Evolutionary conservation across 768 basidiomycete genomes (phyloP).

Genomic region (Gymnopilus junonius): DNA sequence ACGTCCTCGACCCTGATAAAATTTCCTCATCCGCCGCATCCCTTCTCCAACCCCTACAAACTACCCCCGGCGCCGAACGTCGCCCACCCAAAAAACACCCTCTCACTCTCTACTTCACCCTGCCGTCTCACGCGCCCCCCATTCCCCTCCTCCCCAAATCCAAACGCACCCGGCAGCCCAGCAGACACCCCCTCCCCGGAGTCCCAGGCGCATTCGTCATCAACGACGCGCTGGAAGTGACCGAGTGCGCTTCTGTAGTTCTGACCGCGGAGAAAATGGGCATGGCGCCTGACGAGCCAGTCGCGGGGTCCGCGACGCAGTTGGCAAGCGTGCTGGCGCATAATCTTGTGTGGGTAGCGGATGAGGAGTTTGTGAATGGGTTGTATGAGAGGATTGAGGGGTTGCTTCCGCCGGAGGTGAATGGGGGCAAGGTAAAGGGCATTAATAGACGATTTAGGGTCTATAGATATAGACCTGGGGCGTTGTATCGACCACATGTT

Average conservation of each 20-base stretch:
- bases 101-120: slow-evolving; percentile 52
- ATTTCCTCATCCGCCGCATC: slow-evolving; percentile 19
- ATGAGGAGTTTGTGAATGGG: slow-evolving; percentile 41
- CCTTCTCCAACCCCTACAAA: slow-evolving; percentile 34
- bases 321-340: slow-evolving; percentile 50
- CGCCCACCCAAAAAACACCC: slow-evolving; percentile 58
- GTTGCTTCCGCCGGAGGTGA: slow-evolving; percentile 43
- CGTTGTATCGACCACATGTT: slow-evolving; percentile 54
- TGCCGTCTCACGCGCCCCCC: slow-evolving; percentile 34
- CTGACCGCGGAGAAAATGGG: slow-evolving; percentile 49
- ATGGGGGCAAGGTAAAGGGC: slow-evolving; percentile 47
- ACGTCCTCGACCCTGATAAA: slow-evolving; percentile 14
- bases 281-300: slow-evolving; percentile 54
- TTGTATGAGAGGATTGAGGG: slow-evolving; percentile 47
- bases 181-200: slow-evolving; percentile 43
- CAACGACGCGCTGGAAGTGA: slow-evolving; percentile 47
- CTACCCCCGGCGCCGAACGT: slow-evolving; percentile 48
- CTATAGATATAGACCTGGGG: slow-evolving; percentile 54
- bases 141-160: slow-evolving; percentile 32
- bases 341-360: slow-evolving; percentile 59
- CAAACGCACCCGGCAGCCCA: slow-evolving; percentile 30
- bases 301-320: slow-evolving; percentile 47
- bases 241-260: slow-evolving; percentile 51
- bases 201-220: slow-evolving; percentile 54
- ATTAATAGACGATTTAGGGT: slow-evolving; percentile 55